Conservation (phyloP, 345 rosid genomes). For the Crucihimalaya himalaica region DNA sequence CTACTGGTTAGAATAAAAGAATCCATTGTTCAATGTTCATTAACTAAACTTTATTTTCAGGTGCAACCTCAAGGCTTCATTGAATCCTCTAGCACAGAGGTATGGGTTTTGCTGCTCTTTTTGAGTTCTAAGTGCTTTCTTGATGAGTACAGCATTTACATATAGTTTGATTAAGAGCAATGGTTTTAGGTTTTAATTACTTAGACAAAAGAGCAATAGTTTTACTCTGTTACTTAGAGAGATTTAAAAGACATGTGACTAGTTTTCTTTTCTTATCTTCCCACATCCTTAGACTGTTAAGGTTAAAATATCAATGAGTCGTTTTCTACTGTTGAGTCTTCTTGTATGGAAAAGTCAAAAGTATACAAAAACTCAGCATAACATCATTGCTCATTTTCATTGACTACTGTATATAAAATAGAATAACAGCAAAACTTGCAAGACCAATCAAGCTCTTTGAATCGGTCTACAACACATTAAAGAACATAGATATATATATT, state of each 20-base stretch:
- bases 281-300: background rate
- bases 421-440: slow-evolving; percentile 33
- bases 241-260: background rate
- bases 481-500: slow-evolving; percentile 10
- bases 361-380: slow-evolving; percentile 10
- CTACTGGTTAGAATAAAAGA: background rate
- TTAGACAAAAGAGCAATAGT: no score
- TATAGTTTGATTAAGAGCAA: background rate
- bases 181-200: slow-evolving; percentile 2
- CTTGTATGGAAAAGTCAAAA: slow-evolving; percentile 26
- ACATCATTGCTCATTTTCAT: slow-evolving; percentile 10
- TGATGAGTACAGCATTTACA: background rate
- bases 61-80: background rate
- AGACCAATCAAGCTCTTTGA: slow-evolving; percentile 37
- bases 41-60: background rate
- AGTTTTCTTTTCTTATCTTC: background rate
- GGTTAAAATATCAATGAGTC: slow-evolving; percentile 17
- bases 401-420: slow-evolving; percentile 35
- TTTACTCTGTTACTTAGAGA: slow-evolving; percentile 9
- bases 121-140: background rate
- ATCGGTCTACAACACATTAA: slow-evolving; percentile 32
- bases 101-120: background rate
- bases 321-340: slow-evolving; percentile 20
- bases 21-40: background rate
- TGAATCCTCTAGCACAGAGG: background rate